Base-by-base conservation (phyloP, 441 rosid genomes). In the Syzygium malaccense region DNA sequence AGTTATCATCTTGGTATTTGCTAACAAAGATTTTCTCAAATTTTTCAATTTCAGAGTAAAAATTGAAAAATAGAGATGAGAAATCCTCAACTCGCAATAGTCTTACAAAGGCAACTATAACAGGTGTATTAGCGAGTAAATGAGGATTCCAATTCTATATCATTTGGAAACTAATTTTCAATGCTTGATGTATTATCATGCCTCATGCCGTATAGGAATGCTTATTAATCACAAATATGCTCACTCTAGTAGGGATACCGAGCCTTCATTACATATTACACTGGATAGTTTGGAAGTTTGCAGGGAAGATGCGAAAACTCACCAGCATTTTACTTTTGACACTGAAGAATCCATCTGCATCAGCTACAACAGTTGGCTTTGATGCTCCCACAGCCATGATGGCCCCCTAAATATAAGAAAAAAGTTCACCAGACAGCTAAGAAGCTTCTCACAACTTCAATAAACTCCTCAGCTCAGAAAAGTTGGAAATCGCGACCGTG, bases 371-470 rank as follows among this genome's bases (percentile, higher is more conserved):
- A 45, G 96, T 95, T 55, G 99, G 99, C 87, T 97, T 97, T 89
- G 99, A 97, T 86, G 99, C 99, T 92, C 99, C 99, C 92, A 97
- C 99, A 88, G 99, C 99, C 99, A 98, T 97, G 89, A 98, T 98
- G 84, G 99, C 99, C 75, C 99, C 99, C 99, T 98, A 93, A 45
- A 92, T 80, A 90, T 89, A 83, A 33, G 80, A 30, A 32, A 85
- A 49, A 85, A 37, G 25, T 87, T 58, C n/a, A 91, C 68, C 80
- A 90, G 75, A 89, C 64, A 32, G 85, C 62, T 85, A 85, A 71
- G 48, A 68, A 87, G 66, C 60, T 37, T 71, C 45, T 58, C 86
- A 79, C 11, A 58, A 23, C 53, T 49, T 49, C 4, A 87, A 48
- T 48, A 60, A 85, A 88, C 14, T 60, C 58, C 80, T 71, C 86